Conservation (phyloP, 345 rosid genomes). For the Physaria fendleri region DNA sequence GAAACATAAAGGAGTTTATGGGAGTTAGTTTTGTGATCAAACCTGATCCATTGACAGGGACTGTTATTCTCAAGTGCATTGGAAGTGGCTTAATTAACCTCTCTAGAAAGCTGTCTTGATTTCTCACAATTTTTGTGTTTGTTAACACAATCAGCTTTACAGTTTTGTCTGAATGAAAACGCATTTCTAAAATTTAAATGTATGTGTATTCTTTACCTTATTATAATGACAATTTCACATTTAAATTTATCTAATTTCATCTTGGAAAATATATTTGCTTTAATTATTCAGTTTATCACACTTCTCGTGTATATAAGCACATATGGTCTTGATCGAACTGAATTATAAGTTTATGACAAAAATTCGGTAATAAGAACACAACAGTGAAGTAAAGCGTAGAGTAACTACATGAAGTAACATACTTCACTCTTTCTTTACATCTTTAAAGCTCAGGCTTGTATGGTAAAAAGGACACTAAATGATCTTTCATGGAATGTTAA, state of each 20-base stretch:
- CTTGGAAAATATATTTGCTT: background rate
- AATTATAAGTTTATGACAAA: background rate
- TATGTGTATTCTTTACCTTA: background rate
- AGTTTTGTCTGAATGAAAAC: background rate
- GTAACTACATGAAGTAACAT: background rate
- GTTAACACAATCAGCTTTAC: background rate
- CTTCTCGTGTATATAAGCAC: background rate
- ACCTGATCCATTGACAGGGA: constrained; percentile 68
- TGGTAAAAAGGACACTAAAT: too few relatives aligned
- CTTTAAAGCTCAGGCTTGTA: background rate
- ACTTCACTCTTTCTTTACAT: too few relatives aligned
- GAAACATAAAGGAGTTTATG: constrained; percentile 64
- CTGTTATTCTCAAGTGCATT: constrained; percentile 62
- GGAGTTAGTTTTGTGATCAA: constrained; percentile 53
- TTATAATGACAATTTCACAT: background rate
- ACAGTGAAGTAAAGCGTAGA: background rate
- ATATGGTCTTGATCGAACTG: background rate
- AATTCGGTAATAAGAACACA: background rate
- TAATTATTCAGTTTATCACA: background rate
- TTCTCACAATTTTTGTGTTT: constrained; percentile 1
- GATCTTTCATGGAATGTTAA: too few relatives aligned
- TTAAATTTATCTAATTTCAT: background rate
- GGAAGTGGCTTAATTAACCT: constrained; percentile 81
- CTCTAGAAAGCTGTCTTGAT: constrained; percentile 60
- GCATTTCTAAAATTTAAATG: background rate